Evolutionary conservation across 208 protist genomes (phyloP), one percentile per base, ranked within the genome.

Genomic region (Wallacemonas sp.): DNA sequence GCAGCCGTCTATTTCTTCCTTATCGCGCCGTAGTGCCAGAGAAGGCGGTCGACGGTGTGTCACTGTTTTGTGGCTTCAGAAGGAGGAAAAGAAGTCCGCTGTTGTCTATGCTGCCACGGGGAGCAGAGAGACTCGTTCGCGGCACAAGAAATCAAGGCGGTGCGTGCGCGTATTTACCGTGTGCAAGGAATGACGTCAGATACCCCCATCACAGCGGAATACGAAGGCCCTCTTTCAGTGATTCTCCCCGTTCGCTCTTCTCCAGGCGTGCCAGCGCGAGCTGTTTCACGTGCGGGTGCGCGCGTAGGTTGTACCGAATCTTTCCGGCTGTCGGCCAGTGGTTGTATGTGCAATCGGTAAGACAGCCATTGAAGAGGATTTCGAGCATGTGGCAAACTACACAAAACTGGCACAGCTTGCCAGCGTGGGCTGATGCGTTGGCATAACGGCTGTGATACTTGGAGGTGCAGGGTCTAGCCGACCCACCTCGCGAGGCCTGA

Each of bases 371-470:
- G 64, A 93, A 93, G 44, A 93, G 30, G 13, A 77, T 66, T 45
- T 93, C 86, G 71, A 93, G 78, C 58, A 89, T 54, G 65, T 93
- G 86, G 39, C 86, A 93, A 24, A 75, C 68, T 2, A 77, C 68
- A 48, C 86, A 93, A 63, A 85, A 90, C 1, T 32, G 68, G 65
- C 86, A 93, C 50, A 69, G 63, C 2, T 46, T 33, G 36, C 79
- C 85, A 2, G 81, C 85, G 59, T 81, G 78, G 33, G 71, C 79
- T 24, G 67, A 30, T 1, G 66, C 26, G 8, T 62, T 68, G 24
- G 73, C 75, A 68, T 86, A 93, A 26, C 61, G 55, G 3, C 36
- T 24, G 71, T 93, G 86, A 50, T 83, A 93, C 52, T 76, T 78
- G 9, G 83, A 90, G 22, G 34, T 48, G 52, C 85, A 93, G 21